These are phyloP conservation scores for Aspergillus tamarii DNA, from an alignment of 2,329 filamentous ascomycete genomes.

Conservation along the genomic window DNA sequence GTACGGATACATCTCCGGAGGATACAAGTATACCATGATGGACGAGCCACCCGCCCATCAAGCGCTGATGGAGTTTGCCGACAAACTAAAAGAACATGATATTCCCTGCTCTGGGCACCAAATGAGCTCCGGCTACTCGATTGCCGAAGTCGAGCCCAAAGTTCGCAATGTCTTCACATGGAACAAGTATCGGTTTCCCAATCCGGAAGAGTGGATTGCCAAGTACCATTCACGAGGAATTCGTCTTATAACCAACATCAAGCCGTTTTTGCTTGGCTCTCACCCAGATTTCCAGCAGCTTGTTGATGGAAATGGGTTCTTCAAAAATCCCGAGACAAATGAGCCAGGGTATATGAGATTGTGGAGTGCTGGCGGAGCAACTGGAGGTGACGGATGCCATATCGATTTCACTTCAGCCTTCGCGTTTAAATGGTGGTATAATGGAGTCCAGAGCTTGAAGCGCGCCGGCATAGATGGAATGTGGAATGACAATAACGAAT, in stretches of 20 bases:
- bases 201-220: slow-evolving; percentile 66
- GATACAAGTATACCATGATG: slow-evolving; percentile 63
- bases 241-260: slow-evolving; percentile 70
- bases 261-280: slow-evolving; percentile 69
- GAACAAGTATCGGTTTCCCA: slow-evolving; percentile 71
- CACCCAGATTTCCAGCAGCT: slow-evolving; percentile 70
- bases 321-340: slow-evolving; percentile 61
- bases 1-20: slow-evolving; percentile 73
- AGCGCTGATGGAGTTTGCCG: slow-evolving; percentile 63
- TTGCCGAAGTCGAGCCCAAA: slow-evolving; percentile 68
- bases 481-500: slow-evolving; percentile 82
- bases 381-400: slow-evolving; percentile 70
- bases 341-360: slow-evolving; percentile 62
- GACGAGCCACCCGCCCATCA: slow-evolving; percentile 60
- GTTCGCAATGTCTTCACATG: slow-evolving; percentile 73
- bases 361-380: slow-evolving; percentile 73
- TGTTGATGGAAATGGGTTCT: slow-evolving; percentile 62
- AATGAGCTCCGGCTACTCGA: slow-evolving; percentile 73
- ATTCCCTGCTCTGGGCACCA: slow-evolving; percentile 74
- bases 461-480: slow-evolving; percentile 70
- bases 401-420: slow-evolving; percentile 72
- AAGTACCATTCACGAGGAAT: slow-evolving; percentile 68
- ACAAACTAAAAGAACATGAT: slow-evolving; percentile 64
- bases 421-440: slow-evolving; percentile 72
- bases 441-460: slow-evolving; percentile 66